Evolutionary conservation across 139 green algal species (phyloP).

Genomic region (Zygnema circumcarinatum): DNA sequence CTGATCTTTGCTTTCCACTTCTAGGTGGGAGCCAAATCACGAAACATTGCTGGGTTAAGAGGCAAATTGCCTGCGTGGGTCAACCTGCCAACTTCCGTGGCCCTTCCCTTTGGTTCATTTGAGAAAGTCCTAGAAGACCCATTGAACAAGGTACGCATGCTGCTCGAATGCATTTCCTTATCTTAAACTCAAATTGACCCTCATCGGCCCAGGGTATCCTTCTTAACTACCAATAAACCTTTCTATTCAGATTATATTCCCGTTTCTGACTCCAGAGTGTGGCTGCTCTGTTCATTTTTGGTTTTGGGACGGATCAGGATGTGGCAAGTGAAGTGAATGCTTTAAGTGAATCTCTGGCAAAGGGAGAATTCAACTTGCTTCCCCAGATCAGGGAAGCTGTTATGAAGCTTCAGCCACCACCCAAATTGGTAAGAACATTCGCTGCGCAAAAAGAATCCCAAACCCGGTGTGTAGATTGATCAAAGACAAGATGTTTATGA

Average conservation of each 20-base stretch:
- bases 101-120: constrained; percentile 93
- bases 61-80: constrained; percentile 88
- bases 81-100: constrained; percentile 84
- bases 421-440: constrained; percentile 42
- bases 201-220: not conserved
- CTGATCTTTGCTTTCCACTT: no score
- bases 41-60: constrained; percentile 89
- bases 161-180: not conserved
- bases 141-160: constrained; percentile 70
- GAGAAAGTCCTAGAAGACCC: constrained; percentile 79
- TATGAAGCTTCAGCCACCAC: constrained; percentile 42
- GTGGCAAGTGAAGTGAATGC: constrained; percentile 68
- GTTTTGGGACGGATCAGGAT: constrained; percentile 28
- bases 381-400: constrained; percentile 48
- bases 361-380: constrained; percentile 62
- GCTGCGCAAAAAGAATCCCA: no score
- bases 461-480: no score
- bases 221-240: not conserved
- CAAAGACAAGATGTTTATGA: no score
- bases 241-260: not conserved
- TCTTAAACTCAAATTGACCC: not conserved
- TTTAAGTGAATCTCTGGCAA: constrained; percentile 63
- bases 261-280: not conserved
- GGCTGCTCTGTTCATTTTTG: not conserved
- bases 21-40: constrained; percentile 95